These are phyloP conservation scores for Plasmodium sp. DNA, from an alignment of 169 alveolate genomes.

Conservation along the genomic window DNA sequence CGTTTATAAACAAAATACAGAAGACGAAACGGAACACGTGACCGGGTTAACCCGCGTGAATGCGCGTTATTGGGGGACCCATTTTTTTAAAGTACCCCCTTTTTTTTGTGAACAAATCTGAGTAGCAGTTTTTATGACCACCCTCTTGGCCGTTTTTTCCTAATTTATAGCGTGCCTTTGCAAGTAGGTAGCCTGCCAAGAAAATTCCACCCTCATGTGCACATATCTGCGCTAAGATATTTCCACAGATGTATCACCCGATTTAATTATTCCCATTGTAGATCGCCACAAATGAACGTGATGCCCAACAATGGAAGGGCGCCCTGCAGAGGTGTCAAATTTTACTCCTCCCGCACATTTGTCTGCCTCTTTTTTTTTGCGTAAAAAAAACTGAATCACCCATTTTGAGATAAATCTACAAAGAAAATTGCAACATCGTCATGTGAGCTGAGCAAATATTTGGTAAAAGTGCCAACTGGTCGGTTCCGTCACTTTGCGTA, in stretches of 20 bases:
- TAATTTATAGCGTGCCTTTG: background rate
- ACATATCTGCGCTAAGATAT: background rate
- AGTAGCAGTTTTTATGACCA: background rate
- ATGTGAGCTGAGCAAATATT: background rate
- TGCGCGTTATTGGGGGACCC: background rate
- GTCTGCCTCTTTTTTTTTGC: background rate
- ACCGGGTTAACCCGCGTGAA: background rate
- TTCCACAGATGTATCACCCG: background rate
- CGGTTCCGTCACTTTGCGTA: background rate
- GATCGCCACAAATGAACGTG: background rate
- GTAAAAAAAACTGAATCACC: background rate
- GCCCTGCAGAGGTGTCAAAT: background rate
- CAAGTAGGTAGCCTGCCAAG: background rate
- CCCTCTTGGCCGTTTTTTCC: background rate
- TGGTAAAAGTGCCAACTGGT: background rate
- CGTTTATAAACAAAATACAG: constrained; percentile 61
- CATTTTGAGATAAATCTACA: background rate
- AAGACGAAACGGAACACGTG: constrained; percentile 43
- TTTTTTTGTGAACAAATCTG: background rate
- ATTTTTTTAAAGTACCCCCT: background rate
- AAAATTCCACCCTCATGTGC: background rate
- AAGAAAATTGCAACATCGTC: background rate
- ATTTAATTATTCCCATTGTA: background rate
- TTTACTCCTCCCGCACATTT: background rate
- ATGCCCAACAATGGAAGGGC: background rate